Evolutionary conservation across 768 basidiomycete genomes (phyloP), one percentile per base, ranked within the genome.

Genomic region (Suillus ampliporus): DNA sequence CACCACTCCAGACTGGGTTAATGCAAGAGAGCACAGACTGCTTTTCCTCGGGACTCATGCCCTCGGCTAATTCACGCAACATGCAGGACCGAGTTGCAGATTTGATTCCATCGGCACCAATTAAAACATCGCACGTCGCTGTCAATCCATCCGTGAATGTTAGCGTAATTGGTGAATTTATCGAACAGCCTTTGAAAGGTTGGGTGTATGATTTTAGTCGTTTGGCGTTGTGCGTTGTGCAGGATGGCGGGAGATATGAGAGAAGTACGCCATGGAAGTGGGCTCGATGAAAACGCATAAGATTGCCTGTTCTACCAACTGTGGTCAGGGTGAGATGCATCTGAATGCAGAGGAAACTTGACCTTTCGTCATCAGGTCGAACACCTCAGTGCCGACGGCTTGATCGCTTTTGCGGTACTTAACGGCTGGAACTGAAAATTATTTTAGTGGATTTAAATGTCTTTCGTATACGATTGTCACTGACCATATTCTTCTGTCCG

Each of bases 81-180:
- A 87, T 69, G 47, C 52, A 57, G 8, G 65, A 62, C 23, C 82
- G 77, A 21, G 76, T 83, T 61, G 77, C 78, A 34, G 87, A 89
- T 74, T 85, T 86, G 62, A 90, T 63, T 4, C 89, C 89, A 65
- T 90, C 89, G n/a, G 88, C 88, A 41, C 89, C 89, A 58, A 90
- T 73, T 28, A 92, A 82, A 13, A 90, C 70, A 70, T 91, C 89
- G 69, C 88, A 90, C 23, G 78, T 77, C 5, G 86, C 78, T 11
- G 76, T 80, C 15, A 86, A 78, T 46, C 87, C 88, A 67, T 91
- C 90, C 64, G 83, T 76, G 69, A 91, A 92, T 23, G 77, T 68
- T 61, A 92, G 75, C 34, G 73, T 78, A 65, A 88, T 80, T 1
- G 63, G 64, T 9, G 67, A 63, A 23, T 28, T 63, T 19, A 5